Base-by-base conservation (phyloP, 1,139 yeast species). In the Taphrina flavorubra region DNA sequence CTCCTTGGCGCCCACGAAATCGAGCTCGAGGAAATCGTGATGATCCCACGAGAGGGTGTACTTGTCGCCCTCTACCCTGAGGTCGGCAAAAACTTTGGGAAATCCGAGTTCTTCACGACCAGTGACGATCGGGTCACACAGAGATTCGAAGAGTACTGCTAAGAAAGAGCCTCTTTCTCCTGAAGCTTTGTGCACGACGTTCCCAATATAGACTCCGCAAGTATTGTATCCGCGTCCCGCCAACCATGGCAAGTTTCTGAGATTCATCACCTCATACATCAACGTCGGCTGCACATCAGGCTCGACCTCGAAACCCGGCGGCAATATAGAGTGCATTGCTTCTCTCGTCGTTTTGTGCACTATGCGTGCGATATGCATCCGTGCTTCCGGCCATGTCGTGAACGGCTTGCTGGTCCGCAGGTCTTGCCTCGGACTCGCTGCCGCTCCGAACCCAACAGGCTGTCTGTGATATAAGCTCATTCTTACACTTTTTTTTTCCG, bases 161-260 rank as follows among this genome's bases (percentile, higher is more conserved):
- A 51, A 31, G 13, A 51, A 51, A 2, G 56, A 51, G 16, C 37
- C 56, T 20, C 25, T 51, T 11, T 25, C 39, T 10, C 16, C 36
- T 3, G 36, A 31, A 6, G 36, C n/a, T 18, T 16, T 14, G 16
- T 51, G 36, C 11, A 25, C 37, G 2, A 51, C 56, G 20, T 51
- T 31, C 2, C 56, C 39, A 37, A 51, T 20, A n/a, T 51, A 51
- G 13, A 51, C 56, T 20, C 56, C 56, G 37, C 36, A 25, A 14
- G 56, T 51, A n/a, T 51, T 51, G 56, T 51, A 51, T 2, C 56
- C 56, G 5, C 56, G 56, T 3, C 56, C 56, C 11, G 56, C 56
- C 37, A 51, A 25, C 56, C 56, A 51, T 14, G 56, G 56, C 37
- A 51, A 25, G 8, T 51, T 51, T n/a, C 56, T 25, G 3, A 51